Evolutionary conservation across 495 filamentous ascomycete species (phyloP).

Genomic region (Chaetomium fimeti): DNA sequence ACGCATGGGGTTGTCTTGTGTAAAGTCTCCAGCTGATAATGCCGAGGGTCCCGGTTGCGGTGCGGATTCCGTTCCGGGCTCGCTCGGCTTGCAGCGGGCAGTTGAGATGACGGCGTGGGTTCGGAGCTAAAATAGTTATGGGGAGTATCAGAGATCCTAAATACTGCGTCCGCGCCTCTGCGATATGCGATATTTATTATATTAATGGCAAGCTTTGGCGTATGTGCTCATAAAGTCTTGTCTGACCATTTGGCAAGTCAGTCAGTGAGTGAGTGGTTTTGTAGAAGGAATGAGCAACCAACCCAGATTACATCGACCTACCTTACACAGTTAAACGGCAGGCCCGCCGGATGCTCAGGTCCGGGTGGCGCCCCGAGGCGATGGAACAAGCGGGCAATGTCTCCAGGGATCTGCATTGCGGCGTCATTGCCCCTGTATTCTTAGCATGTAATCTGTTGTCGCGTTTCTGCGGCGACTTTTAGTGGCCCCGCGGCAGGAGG

Average conservation of each 20-base stretch:
- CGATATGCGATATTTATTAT: too few relatives aligned
- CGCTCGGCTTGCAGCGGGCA: constrained; percentile 21
- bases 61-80: constrained; percentile 20
- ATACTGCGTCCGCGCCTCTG: too few relatives aligned
- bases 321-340: too few relatives aligned
- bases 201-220: too few relatives aligned
- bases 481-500: not conserved
- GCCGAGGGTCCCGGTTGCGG: not conserved
- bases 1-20: constrained; percentile 27
- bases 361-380: constrained; percentile 6
- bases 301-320: too few relatives aligned
- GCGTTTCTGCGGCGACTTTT: not conserved
- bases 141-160: too few relatives aligned
- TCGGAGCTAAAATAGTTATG: too few relatives aligned
- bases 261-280: too few relatives aligned
- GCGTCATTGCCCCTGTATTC: not conserved
- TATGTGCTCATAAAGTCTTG: too few relatives aligned
- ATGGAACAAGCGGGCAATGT: constrained; percentile 1
- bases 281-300: too few relatives aligned
- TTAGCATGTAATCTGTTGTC: not conserved
- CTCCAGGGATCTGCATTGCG: constrained; percentile 10
- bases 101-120: not conserved
- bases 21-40: not conserved
- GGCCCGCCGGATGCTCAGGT: too few relatives aligned
- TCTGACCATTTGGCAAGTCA: too few relatives aligned